Percentiles rank a stretch among this genome's conserved stretches.
Conservation (phyloP, 345 rosid species). For the Boechera retrofracta region DNA sequence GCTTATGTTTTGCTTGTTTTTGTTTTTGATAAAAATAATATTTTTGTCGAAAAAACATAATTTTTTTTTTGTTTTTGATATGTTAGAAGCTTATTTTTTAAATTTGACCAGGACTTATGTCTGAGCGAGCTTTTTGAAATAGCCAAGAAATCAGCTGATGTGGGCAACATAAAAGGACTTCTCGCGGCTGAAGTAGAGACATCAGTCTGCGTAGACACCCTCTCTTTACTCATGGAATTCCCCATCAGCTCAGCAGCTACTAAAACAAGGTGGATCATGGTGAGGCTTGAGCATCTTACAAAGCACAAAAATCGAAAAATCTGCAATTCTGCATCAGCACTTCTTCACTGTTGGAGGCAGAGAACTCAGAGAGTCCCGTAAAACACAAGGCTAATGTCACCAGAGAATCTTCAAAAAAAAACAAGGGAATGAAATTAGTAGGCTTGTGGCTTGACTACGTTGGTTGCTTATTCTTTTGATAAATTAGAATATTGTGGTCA, state of each 20-base stretch:
- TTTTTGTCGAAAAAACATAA: too few relatives aligned
- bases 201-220: slow-evolving; percentile 8
- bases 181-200: not conserved
- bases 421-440: not conserved
- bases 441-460: not conserved
- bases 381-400: not conserved
- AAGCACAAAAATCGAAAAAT: slow-evolving; percentile 15
- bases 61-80: too few relatives aligned
- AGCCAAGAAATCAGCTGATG: slow-evolving; percentile 21
- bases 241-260: not conserved
- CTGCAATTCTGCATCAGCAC: not conserved
- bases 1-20: too few relatives aligned
- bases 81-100: too few relatives aligned
- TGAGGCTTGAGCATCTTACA: slow-evolving; percentile 13
- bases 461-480: not conserved
- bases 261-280: not conserved
- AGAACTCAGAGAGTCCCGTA: not conserved
- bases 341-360: slow-evolving; percentile 9
- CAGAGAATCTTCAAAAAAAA: not conserved
- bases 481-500: not conserved
- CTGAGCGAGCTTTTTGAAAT: not conserved
- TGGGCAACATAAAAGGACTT: not conserved
- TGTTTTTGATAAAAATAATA: too few relatives aligned
- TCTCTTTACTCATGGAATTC: not conserved
- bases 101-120: too few relatives aligned